phyloP scores from a whole-genome alignment of 1,139 yeast genomes.

The Maudiozyma humilis region DNA sequence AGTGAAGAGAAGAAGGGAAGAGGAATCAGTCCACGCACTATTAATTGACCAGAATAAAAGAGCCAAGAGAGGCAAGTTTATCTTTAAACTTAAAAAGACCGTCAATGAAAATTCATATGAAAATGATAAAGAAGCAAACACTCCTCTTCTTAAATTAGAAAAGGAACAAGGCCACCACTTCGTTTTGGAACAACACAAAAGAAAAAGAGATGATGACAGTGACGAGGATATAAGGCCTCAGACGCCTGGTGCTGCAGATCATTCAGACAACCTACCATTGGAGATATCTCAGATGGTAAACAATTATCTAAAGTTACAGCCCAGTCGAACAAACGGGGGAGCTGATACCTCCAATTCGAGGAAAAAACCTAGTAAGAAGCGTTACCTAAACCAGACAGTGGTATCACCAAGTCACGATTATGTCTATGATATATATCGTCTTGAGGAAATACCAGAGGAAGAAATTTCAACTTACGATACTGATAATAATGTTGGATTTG shows the following conservation, averaged over 20 bases:
- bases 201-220: slow-evolving; percentile 11
- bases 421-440: slow-evolving; percentile 81
- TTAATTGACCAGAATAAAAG: slow-evolving; percentile 36
- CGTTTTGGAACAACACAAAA: slow-evolving; percentile 25
- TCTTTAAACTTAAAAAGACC: slow-evolving; percentile 31
- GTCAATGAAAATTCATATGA: slow-evolving; percentile 23
- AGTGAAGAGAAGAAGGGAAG: slow-evolving; percentile 76
- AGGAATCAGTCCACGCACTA: slow-evolving; percentile 80
- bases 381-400: slow-evolving; percentile 16
- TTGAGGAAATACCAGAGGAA: slow-evolving; percentile 46
- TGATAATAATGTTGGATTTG: slow-evolving; percentile 50
- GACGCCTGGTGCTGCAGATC: not conserved
- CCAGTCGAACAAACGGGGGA: not conserved
- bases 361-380: slow-evolving; percentile 26
- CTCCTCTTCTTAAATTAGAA: slow-evolving; percentile 26
- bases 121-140: slow-evolving; percentile 12
- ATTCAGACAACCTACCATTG: slow-evolving; percentile 42
- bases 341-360: slow-evolving; percentile 4
- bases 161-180: slow-evolving; percentile 24
- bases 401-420: slow-evolving; percentile 49
- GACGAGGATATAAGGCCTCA: slow-evolving; percentile 2
- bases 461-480: slow-evolving; percentile 35
- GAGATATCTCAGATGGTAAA: slow-evolving; percentile 64
- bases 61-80: slow-evolving; percentile 28
- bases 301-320: slow-evolving; percentile 40